These are phyloP conservation scores for Kwoniella sp. DNA, from an alignment of 768 basidiomycete genomes.

Conservation along the genomic window DNA sequence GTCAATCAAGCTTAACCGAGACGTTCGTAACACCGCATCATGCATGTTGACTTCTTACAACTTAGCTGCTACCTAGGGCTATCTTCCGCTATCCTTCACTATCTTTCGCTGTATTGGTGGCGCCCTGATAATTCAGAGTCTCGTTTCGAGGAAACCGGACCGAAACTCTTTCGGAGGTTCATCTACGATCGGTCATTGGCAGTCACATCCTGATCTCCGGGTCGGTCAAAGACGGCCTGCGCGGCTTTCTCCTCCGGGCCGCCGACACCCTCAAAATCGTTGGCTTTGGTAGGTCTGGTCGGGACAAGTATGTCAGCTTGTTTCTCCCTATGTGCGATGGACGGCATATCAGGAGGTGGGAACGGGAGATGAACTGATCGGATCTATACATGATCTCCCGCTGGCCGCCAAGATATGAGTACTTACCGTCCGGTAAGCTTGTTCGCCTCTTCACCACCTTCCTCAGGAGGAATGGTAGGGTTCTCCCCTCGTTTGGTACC, in stretches of 20 bases:
- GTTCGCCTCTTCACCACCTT: constrained; percentile 34
- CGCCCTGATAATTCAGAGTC: too few relatives aligned
- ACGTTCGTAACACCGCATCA: too few relatives aligned
- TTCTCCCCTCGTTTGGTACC: constrained; percentile 42
- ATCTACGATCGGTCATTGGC: constrained; percentile 19
- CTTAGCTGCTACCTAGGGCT: too few relatives aligned
- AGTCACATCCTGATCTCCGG: constrained; percentile 37
- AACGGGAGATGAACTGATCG: neutral
- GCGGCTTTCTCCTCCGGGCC: constrained; percentile 37
- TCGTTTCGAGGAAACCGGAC: too few relatives aligned
- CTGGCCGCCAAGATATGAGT: too few relatives aligned
- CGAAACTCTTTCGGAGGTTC: neutral
- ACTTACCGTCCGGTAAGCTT: constrained; percentile 39
- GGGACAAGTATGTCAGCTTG: neutral
- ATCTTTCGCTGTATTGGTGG: too few relatives aligned
- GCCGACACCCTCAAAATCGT: constrained; percentile 41
- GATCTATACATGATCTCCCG: too few relatives aligned
- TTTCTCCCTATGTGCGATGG: too few relatives aligned
- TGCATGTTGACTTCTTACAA: too few relatives aligned
- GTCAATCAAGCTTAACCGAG: too few relatives aligned
- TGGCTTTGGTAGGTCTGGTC: constrained; percentile 35
- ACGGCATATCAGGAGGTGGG: too few relatives aligned
- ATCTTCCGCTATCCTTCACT: too few relatives aligned
- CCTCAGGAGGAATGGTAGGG: constrained; percentile 41
- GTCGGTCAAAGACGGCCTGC: constrained; percentile 28